phyloP scores from a whole-genome alignment of 2,329 filamentous ascomycete genomes.

The Phaeosphaeriaceae sp. region DNA sequence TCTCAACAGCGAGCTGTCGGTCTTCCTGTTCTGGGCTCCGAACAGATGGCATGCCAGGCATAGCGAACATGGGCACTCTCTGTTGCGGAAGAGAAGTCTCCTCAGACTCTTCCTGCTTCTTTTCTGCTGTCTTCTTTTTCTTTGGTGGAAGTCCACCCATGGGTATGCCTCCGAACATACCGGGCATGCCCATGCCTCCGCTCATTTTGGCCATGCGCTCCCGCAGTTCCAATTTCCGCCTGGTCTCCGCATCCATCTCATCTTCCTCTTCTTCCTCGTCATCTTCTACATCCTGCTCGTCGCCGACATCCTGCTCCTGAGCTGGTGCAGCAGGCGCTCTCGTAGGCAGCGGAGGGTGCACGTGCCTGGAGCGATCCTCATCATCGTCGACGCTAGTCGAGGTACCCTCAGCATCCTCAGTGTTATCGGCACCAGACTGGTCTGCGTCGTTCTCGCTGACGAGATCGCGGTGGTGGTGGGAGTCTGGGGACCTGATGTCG shows the following conservation, averaged over 20 bases:
- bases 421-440: slow-evolving; percentile 68
- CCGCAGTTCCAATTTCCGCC: slow-evolving; percentile 84
- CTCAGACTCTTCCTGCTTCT: slow-evolving; percentile 46
- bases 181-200: slow-evolving; percentile 94
- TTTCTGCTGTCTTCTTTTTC: slow-evolving; percentile 58
- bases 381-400: slow-evolving; percentile 77
- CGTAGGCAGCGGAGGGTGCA: slow-evolving; percentile 20
- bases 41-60: slow-evolving; percentile 74
- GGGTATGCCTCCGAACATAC: slow-evolving; percentile 81
- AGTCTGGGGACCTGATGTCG: slow-evolving; percentile 50
- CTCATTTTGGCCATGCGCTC: slow-evolving; percentile 99
- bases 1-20: slow-evolving; percentile 54
- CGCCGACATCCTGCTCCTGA: slow-evolving; percentile 55
- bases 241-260: slow-evolving; percentile 85
- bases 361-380: slow-evolving; percentile 61
- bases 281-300: slow-evolving; percentile 61
- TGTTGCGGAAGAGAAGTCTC: slow-evolving; percentile 41
- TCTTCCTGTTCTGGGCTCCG: slow-evolving; percentile 57
- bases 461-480: slow-evolving; percentile 55
- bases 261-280: slow-evolving; percentile 67
- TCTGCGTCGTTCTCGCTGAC: slow-evolving; percentile 71
- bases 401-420: slow-evolving; percentile 66
- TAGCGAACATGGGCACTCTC: slow-evolving; percentile 63
- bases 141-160: slow-evolving; percentile 59
- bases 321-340: slow-evolving; percentile 50